These are phyloP conservation scores for Fusarium falciforme DNA, from an alignment of 2,329 filamentous ascomycete species.

Conservation along the genomic window DNA sequence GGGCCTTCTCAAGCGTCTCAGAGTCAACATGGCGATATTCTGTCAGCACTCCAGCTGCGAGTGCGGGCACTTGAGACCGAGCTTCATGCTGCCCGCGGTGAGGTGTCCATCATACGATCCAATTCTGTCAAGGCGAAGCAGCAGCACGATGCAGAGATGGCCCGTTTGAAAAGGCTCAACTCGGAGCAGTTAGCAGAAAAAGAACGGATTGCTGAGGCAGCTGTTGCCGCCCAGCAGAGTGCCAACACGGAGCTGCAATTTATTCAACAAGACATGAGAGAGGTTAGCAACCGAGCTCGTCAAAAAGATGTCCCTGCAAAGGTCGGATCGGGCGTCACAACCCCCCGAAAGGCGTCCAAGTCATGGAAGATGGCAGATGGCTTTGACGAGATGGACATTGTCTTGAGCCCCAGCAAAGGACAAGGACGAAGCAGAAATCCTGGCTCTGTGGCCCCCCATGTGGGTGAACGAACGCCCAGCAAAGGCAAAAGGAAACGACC, in stretches of 20 bases:
- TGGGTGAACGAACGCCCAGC: slow-evolving; percentile 69
- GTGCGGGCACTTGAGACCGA: slow-evolving; percentile 66
- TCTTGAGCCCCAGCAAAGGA: slow-evolving; percentile 64
- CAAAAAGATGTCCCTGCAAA: slow-evolving; percentile 55
- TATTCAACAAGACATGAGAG: slow-evolving; percentile 75
- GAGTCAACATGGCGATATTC: slow-evolving; percentile 49
- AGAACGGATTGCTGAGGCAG: slow-evolving; percentile 71
- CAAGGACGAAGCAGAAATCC: slow-evolving; percentile 54
- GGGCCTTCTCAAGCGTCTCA: slow-evolving; percentile 42
- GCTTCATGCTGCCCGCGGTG: slow-evolving; percentile 73
- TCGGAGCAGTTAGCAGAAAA: slow-evolving; percentile 73
- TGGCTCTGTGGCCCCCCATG: slow-evolving; percentile 56
- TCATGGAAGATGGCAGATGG: slow-evolving; percentile 75
- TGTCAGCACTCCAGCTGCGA: slow-evolving; percentile 63
- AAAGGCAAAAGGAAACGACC: slow-evolving; percentile 78
- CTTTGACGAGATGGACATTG: slow-evolving; percentile 76
- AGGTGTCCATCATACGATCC: slow-evolving; percentile 79
- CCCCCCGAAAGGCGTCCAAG: slow-evolving; percentile 70
- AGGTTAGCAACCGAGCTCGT: slow-evolving; percentile 63
- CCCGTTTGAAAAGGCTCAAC: slow-evolving; percentile 70
- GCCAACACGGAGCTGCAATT: slow-evolving; percentile 79
- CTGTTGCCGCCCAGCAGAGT: slow-evolving; percentile 72
- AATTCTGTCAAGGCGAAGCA: slow-evolving; percentile 72
- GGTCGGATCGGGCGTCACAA: slow-evolving; percentile 52
- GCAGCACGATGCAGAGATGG: slow-evolving; percentile 72